Conservation (phyloP, 2,329 filamentous ascomycete species). For the Sphaerulina musiva region DNA sequence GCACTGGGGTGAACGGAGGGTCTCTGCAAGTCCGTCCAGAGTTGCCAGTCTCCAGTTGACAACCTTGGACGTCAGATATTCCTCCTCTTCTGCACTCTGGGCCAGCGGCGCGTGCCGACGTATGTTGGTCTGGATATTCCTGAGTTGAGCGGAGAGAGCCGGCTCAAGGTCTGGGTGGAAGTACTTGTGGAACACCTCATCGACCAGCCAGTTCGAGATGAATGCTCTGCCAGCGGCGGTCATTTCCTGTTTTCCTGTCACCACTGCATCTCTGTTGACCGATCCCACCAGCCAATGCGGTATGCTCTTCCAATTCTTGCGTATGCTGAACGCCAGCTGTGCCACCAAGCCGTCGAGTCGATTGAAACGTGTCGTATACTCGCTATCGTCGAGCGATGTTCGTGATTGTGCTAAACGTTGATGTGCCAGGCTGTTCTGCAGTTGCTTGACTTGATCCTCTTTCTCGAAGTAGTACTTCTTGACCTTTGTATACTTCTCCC, state of each 20-base stretch:
- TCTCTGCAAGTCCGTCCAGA: constrained; percentile 74
- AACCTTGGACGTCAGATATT: constrained; percentile 79
- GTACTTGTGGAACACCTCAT: constrained; percentile 83
- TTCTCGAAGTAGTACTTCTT: constrained; percentile 97
- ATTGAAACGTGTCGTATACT: constrained; percentile 83
- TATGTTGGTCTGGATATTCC: constrained; percentile 81
- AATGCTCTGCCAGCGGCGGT: constrained; percentile 85
- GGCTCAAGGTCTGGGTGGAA: constrained; percentile 86
- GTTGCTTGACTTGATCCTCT: constrained; percentile 78
- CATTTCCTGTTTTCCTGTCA: constrained; percentile 94
- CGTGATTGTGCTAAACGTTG: constrained; percentile 91
- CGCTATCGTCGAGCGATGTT: constrained; percentile 88
- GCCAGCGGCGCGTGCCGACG: constrained; percentile 67
- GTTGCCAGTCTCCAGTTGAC: constrained; percentile 92
- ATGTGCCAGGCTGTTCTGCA: constrained; percentile 96
- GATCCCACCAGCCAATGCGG: constrained; percentile 73
- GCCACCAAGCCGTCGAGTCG: constrained; percentile 89
- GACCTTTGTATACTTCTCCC: constrained; percentile 94
- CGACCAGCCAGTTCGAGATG: constrained; percentile 82
- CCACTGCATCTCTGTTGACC: constrained; percentile 77
- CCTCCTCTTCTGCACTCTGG: constrained; percentile 77
- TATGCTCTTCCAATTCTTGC: constrained; percentile 83
- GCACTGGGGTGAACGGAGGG: constrained; percentile 59
- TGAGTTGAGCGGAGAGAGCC: constrained; percentile 68
- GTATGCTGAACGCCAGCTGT: constrained; percentile 90